Evolutionary conservation across 2,329 filamentous ascomycete genomes (phyloP).

Genomic region (Sclerotinia subarctica): DNA sequence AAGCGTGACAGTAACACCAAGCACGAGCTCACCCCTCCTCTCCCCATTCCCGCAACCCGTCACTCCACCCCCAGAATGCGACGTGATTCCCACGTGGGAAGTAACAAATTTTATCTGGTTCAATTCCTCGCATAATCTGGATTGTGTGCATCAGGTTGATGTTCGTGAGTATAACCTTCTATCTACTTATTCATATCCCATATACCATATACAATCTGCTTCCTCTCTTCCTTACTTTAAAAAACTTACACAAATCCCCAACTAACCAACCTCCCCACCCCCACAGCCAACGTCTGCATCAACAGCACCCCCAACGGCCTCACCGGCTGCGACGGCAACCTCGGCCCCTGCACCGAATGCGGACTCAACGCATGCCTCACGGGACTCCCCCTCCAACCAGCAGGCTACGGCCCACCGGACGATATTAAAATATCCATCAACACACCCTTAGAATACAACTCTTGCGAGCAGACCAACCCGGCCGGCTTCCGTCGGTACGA

Average conservation of each 20-base stretch:
- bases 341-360: not conserved
- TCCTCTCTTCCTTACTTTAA: no score
- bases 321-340: not conserved
- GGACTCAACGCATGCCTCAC: not conserved
- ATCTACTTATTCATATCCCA: no score
- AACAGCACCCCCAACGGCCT: not conserved
- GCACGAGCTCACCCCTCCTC: not conserved
- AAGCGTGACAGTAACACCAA: no score
- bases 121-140: slow-evolving; percentile 5
- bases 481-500: not conserved
- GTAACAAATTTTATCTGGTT: not conserved
- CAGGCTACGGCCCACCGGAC: not conserved
- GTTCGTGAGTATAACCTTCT: slow-evolving; percentile 3
- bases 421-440: not conserved
- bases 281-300: not conserved
- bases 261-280: no score
- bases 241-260: no score
- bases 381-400: not conserved
- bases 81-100: slow-evolving; percentile 8
- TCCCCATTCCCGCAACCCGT: not conserved
- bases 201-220: not conserved
- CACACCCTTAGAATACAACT: not conserved
- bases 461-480: not conserved
- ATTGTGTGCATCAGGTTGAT: not conserved
- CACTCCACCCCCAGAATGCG: slow-evolving; percentile 5